Evolutionary conservation across 2,329 filamentous ascomycete species (phyloP).

Genomic region (Mariannaea sp.): DNA sequence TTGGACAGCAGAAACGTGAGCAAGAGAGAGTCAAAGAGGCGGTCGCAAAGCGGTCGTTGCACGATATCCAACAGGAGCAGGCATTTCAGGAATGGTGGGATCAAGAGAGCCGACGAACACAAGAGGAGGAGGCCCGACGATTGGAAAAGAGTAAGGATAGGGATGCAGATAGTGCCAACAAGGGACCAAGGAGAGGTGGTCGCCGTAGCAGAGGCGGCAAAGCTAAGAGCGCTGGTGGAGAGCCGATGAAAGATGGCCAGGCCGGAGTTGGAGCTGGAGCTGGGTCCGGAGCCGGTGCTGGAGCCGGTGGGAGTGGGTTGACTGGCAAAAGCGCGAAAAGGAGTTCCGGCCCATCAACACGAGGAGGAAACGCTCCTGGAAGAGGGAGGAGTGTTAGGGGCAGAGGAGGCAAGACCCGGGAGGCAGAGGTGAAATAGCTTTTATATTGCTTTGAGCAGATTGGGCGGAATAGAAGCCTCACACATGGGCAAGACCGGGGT

Average conservation of each 20-base stretch:
- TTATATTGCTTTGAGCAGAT: slow-evolving; percentile 25
- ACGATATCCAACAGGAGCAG: slow-evolving; percentile 96
- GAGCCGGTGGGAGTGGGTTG: slow-evolving; percentile 19
- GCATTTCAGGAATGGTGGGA: slow-evolving; percentile 98
- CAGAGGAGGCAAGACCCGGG: slow-evolving; percentile 28
- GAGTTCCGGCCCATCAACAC: slow-evolving; percentile 22
- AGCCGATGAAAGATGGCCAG: slow-evolving; percentile 26
- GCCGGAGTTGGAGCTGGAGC: slow-evolving; percentile 2
- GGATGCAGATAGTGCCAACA: slow-evolving; percentile 43
- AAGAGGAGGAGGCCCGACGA: slow-evolving; percentile 61
- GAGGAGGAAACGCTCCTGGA: slow-evolving; percentile 21
- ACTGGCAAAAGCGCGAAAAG: slow-evolving; percentile 16
- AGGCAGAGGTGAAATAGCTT: slow-evolving; percentile 4
- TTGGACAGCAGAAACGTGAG: slow-evolving; percentile 83
- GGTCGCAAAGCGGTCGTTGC: slow-evolving; percentile 82
- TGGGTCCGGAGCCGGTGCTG: too few relatives aligned
- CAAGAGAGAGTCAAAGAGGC: slow-evolving; percentile 83
- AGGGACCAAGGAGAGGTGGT: slow-evolving; percentile 39
- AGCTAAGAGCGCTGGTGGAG: slow-evolving; percentile 30
- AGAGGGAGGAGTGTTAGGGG: slow-evolving; percentile 32
- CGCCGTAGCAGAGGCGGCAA: slow-evolving; percentile 42
- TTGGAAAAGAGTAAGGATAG: slow-evolving; percentile 47
- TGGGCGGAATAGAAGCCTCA: slow-evolving; percentile 22
- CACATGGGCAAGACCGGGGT: neutral
- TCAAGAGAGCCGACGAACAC: slow-evolving; percentile 74